Conservation (phyloP, 208 protist species). For the Trypanosoma cruzi region DNA sequence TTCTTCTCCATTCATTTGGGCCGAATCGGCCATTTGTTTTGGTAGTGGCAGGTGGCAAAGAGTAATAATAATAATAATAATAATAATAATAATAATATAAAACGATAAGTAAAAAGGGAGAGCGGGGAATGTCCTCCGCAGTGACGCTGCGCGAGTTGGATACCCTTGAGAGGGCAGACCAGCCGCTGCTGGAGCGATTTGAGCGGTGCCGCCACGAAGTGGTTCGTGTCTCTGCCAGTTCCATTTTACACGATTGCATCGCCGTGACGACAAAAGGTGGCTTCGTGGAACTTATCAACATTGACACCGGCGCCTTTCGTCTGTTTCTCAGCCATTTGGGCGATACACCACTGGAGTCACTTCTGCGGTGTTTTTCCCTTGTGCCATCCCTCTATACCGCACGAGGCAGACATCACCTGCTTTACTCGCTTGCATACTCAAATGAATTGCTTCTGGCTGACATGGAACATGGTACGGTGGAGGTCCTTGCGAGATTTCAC, state of each 20-base stretch:
- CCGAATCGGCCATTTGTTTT: neutral
- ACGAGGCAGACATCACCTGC: constrained; percentile 36
- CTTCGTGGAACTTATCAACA: constrained; percentile 80
- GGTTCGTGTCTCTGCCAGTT: constrained; percentile 47
- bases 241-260: constrained; percentile 50
- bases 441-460: constrained; percentile 86
- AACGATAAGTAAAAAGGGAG: constrained; percentile 2
- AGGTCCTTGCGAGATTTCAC: constrained; percentile 46
- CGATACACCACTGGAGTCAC: constrained; percentile 57
- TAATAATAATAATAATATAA: too few relatives aligned
- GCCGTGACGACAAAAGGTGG: constrained; percentile 75
- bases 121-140: constrained; percentile 24
- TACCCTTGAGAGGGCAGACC: constrained; percentile 37
- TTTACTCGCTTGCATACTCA: constrained; percentile 81
- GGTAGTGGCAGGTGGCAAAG: neutral
- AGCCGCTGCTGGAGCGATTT: constrained; percentile 63
- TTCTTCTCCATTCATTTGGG: neutral
- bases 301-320: constrained; percentile 64
- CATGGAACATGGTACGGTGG: constrained; percentile 48
- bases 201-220: constrained; percentile 66
- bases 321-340: constrained; percentile 78
- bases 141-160: constrained; percentile 63
- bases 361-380: constrained; percentile 81
- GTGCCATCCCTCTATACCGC: constrained; percentile 48
- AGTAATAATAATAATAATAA: too few relatives aligned